Base-by-base conservation (phyloP, 225 moss, liverwort and hornwort species). In the Polytrichum formosum region DNA sequence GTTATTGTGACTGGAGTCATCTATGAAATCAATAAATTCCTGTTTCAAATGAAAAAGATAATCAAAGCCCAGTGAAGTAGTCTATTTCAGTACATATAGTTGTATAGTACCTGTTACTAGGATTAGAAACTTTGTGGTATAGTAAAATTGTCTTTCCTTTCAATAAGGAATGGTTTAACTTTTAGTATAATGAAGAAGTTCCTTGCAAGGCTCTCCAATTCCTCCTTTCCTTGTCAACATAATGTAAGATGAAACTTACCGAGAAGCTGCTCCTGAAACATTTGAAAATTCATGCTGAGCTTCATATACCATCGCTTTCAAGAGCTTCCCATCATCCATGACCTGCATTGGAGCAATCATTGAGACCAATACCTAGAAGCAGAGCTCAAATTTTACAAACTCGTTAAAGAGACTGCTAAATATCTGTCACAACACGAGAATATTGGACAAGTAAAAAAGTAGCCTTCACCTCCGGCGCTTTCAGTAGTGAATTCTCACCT, bases 301-400 rank as follows among this genome's bases (percentile, higher is more conserved):
- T 87, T 98, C 98, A 75, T 90, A 98, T 28, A 98, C 74, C 75
- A 98, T 90, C 66, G 98, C 92, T 79, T 85, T 92, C 31, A 98
- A 83, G 53, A 98, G 73, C 72, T 83, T 92, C 56, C 87, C 94
- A 73, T 81, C 83, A 73, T 78, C 91, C 73, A 82, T 69, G 37
- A 69, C 82, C 92, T 98, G 87, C 83, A 86, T 65, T 28, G 62
- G 53, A 67, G 23, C 13, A 19, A 20, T 7, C 61, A 13, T 10
- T 28, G 23, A 31, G 53, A 62, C 54, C 60, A 60, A 61, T 54
- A 67, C 67, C 30, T 6, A 71, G 55, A 59, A 61, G 26, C 65
- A 59, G 19, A 46, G 28, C 53, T 33, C 4, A 9, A 76, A 54
- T 54, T 61, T 73, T 76, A 30, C 26, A 27, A 25, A n/a, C 5